Percentiles rank a stretch among this genome's conserved stretches.
Evolutionary conservation across 495 filamentous ascomycete genomes (phyloP).

Genomic region (Ramalina intermedia): DNA sequence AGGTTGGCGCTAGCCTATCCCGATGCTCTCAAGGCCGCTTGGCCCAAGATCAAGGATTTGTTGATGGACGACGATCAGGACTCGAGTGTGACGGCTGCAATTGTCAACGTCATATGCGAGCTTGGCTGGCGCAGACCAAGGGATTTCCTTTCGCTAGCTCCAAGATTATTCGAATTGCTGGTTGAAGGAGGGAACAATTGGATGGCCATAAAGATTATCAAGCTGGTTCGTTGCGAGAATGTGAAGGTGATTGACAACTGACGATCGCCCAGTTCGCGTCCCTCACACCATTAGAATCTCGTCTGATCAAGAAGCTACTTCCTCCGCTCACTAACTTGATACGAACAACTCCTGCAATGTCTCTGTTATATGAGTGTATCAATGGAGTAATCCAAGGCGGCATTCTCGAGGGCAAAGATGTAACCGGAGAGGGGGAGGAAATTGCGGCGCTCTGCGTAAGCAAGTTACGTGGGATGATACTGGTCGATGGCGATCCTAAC

Average conservation of each 20-base stretch:
- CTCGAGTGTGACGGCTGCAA: conserved; percentile 84
- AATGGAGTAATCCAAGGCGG: conserved; percentile 96
- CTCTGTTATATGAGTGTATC: conserved; percentile 91
- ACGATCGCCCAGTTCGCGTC: conserved; percentile 64
- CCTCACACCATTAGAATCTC: conserved; percentile 81
- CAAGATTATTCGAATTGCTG: conserved; percentile 77
- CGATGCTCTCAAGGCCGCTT: conserved; percentile 78
- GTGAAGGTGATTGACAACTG: neutral
- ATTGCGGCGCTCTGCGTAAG: conserved; percentile 85
- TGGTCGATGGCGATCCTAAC: conserved; percentile 85
- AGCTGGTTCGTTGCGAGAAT: conserved; percentile 47
- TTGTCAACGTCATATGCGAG: conserved; percentile 93
- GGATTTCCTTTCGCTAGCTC: conserved; percentile 86
- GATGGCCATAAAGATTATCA: conserved; percentile 99
- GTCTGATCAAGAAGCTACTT: conserved; percentile 80
- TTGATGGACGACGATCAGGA: conserved; percentile 85
- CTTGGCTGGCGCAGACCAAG: conserved; percentile 84
- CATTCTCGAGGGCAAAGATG: conserved; percentile 66
- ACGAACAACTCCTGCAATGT: conserved; percentile 89
- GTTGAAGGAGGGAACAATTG: conserved; percentile 95
- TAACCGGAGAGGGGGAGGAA: conserved; percentile 69
- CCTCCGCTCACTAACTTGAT: conserved; percentile 91
- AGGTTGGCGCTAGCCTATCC: conserved; percentile 86
- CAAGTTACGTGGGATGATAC: conserved; percentile 86
- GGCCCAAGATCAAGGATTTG: conserved; percentile 92